These are phyloP conservation scores for Knoxia roxburghii DNA, from an alignment of 257 asterid genomes.

Conservation along the genomic window DNA sequence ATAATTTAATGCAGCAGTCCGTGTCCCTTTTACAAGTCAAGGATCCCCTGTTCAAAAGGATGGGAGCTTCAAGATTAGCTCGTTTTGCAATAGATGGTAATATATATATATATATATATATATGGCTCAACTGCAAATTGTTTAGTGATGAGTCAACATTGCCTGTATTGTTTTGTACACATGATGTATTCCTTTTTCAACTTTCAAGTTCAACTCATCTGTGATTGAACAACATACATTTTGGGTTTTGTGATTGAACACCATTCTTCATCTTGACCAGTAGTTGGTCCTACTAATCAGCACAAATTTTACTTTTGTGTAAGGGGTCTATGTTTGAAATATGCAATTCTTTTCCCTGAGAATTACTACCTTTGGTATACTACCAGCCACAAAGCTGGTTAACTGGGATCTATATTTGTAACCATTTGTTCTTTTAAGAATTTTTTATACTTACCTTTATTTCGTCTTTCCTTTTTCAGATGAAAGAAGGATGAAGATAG, in stretches of 20 bases:
- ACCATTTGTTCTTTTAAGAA: background rate
- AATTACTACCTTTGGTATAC: background rate
- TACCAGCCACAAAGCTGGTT: background rate
- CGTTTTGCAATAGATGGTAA: conserved; percentile 92
- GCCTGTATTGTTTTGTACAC: background rate
- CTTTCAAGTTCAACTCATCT: background rate
- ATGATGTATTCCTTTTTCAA: background rate
- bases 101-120: no score
- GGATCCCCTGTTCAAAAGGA: conserved; percentile 94
- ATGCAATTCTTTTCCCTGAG: background rate
- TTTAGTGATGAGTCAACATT: conserved; percentile 3
- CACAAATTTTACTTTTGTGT: background rate
- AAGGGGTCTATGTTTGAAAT: background rate
- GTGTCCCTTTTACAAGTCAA: conserved; percentile 77
- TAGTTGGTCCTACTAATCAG: background rate
- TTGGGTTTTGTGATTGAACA: background rate
- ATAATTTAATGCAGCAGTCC: conserved; percentile 82
- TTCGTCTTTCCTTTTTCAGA: conserved; percentile 50
- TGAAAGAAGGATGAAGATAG: conserved; percentile 78
- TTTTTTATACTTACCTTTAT: background rate
- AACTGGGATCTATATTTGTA: background rate
- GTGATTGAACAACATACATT: background rate
- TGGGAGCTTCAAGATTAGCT: conserved; percentile 97
- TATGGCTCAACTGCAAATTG: conserved; percentile 1
- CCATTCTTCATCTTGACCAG: background rate